A percentile compares a stretch with the other conserved stretches of the same genome.
Evolutionary conservation across 208 protist species (phyloP).

Genomic region (Leishmania amazonensis): DNA sequence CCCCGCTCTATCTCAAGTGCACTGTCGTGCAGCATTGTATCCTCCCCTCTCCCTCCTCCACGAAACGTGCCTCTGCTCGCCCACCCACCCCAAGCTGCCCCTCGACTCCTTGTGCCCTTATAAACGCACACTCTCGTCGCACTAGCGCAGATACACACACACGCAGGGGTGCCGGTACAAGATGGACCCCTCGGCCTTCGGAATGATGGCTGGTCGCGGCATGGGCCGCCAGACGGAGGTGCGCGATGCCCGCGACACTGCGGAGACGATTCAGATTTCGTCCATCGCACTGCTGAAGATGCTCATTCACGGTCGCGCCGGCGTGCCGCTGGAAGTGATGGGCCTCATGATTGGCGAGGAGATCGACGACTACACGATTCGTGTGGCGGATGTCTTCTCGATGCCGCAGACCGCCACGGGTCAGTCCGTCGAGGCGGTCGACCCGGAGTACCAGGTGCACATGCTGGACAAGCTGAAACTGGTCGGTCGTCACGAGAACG

Average conservation of each 20-base stretch:
- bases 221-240: conserved; percentile 27
- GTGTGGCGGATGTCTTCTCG: conserved; percentile 98
- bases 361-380: conserved; percentile 99
- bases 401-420: conserved; percentile 99
- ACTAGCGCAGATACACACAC: background rate
- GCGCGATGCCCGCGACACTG: conserved; percentile 94
- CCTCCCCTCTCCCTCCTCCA: background rate
- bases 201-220: conserved; percentile 31
- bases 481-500: conserved; percentile 98
- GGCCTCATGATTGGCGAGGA: conserved; percentile 99
- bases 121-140: background rate
- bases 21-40: background rate
- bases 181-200: conserved; percentile 23
- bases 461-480: conserved; percentile 99
- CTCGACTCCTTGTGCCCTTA: background rate
- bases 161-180: background rate
- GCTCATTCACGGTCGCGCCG: conserved; percentile 99
- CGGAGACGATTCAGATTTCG: conserved; percentile 99
- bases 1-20: background rate
- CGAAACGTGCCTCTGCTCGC: background rate
- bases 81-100: background rate
- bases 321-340: conserved; percentile 99
- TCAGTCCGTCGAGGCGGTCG: conserved; percentile 99
- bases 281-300: conserved; percentile 99
- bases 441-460: conserved; percentile 99